phyloP scores from a whole-genome alignment of 345 rosid genomes.

The Streptanthus diversifolius region DNA sequence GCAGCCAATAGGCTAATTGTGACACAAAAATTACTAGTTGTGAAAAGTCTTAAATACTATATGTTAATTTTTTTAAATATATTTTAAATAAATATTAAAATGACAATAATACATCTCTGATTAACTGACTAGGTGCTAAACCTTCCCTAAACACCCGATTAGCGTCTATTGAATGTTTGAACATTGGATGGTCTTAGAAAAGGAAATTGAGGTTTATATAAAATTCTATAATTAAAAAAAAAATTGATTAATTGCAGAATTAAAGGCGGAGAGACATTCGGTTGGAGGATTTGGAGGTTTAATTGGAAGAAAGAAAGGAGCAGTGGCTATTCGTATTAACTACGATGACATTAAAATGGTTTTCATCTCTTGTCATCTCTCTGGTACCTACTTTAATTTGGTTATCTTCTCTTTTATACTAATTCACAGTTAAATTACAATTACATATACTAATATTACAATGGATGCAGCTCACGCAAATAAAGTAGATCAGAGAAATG shows the following conservation, averaged over 20 bases:
- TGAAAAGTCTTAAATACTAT: too few relatives aligned
- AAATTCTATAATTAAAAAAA: not conserved
- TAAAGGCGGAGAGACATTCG: constrained; percentile 24
- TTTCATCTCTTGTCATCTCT: constrained; percentile 40
- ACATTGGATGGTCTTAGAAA: too few relatives aligned
- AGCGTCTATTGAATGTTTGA: not conserved
- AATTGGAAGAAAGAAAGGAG: constrained; percentile 37
- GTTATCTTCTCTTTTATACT: not conserved
- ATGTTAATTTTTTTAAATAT: too few relatives aligned
- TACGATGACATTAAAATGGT: constrained; percentile 28
- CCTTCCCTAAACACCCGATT: not conserved
- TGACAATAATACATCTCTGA: not conserved
- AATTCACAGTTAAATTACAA: not conserved
- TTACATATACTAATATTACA: not conserved
- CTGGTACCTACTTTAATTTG: constrained; percentile 20
- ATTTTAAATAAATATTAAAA: not conserved
- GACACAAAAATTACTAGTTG: too few relatives aligned
- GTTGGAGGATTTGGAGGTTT: constrained; percentile 37
- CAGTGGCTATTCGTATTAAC: constrained; percentile 32
- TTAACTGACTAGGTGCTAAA: not conserved
- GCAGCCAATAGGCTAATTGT: too few relatives aligned
- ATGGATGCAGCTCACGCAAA: constrained; percentile 27
- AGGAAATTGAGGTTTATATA: not conserved
- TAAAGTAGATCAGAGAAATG: constrained; percentile 32
- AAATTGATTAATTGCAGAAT: constrained; percentile 5